Base-by-base conservation (phyloP, 176 grass and related monocot species). In the Tillandsia leiboldiana region DNA sequence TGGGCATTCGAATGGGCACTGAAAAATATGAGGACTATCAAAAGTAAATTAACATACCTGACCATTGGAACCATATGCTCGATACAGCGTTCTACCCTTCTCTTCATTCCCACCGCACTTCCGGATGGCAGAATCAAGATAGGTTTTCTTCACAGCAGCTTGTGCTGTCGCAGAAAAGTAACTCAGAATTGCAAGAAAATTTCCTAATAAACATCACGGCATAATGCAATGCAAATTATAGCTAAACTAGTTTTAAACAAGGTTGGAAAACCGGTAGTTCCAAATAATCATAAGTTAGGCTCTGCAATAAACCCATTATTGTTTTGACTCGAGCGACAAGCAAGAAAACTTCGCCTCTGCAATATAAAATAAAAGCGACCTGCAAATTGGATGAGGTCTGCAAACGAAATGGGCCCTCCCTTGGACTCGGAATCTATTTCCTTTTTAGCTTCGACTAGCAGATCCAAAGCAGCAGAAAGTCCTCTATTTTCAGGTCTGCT, bases 101-200 rank as follows among this genome's bases (percentile, higher is more conserved):
- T 99, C 89, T 93, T 87, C 72, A 15, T 99, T 93, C 26, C 94
- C 94, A 66, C 94, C 89, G 62, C 84, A 82, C 63, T 99, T 99
- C 71, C 82, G 76, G 64, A 99, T 93, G 51, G 94, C 94, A 18
- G 84, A 70, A 53, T 99, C 84, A 64, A 99, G 84, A 57, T 90
- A 99, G 2, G 89, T 86, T 81, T 70, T 90, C 84, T 99, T 99
- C 10, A 99, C 66, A 10, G 94, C 84, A 26, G 87, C 53, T 80
- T 92, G 89, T 83, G 94, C 94, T 97, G 79, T 92, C 77, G 59
- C 28, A 71, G 51, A 66, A 75, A 75, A 53, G 15, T 61, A 77
- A 68, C 51, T 42, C 53, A 48, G 3, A 73, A 8, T 14, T 67
- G 17, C 13, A 59, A 17, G 54, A 18, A 17, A 59, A 22, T 59